Base-by-base conservation (phyloP, 176 grass and related monocot species). In the Raddia guianensis region DNA sequence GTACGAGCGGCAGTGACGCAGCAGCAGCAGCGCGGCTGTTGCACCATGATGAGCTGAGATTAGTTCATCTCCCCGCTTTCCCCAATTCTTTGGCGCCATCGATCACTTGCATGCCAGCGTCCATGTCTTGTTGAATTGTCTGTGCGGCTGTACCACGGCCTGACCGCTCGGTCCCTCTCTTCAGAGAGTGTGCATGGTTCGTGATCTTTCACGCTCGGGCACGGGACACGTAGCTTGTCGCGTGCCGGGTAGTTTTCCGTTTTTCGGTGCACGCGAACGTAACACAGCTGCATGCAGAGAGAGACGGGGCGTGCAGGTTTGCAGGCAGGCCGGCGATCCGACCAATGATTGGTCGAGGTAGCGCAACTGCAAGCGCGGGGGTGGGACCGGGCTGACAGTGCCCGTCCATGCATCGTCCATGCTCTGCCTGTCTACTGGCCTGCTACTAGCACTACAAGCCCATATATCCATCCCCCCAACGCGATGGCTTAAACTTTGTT, bases 261-360 rank as follows among this genome's bases (percentile, higher is more conserved):
- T 51, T 51, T 51, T 13, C 3, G 49, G 51, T 9, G 9, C 9
- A 13, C 27, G 27, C 27, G 1, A 27, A 27, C 27, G 27, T 27
- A 27, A 27, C 27, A 27, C 27, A 27, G 27, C 27, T 27, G 27
- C 27, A 27, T 27, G n/a, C 57, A 59, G 57, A 9, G n/a, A 50
- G 10, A 3, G 55, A 20, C 55, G n/a, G 37, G 4, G 37, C 20
- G 19, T 12, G 49, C 68, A 13, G n/a, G 5, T 12, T 42, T 33
- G 59, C 59, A 63, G 59, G 59, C 21, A 18, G 58, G 46, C 61
- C 44, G 32, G 58, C 79, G 75, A 86, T 86, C 84, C 21, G 64
- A 12, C 60, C 40, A 73, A 73, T 49, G 50, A 35, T 77, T 72
- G 59, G 59, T 3, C 49, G 50, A 62, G 37, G 37, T 40, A 40